Base-by-base conservation (phyloP, 164 flowering plant genomes). In the Stephania cephalantha region DNA sequence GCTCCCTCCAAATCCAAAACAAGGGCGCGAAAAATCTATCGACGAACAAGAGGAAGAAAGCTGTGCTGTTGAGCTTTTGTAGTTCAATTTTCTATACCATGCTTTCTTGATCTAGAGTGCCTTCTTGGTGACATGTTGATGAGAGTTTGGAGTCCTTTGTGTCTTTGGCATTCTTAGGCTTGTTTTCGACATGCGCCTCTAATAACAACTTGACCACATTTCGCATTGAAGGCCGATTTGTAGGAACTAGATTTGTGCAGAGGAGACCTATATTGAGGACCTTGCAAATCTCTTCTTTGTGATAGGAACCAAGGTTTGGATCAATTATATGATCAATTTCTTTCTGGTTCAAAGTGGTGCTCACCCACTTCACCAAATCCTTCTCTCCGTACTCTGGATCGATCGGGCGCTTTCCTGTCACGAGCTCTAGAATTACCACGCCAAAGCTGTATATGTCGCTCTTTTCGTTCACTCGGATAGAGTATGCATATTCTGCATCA, bases 371-470 rank as follows among this genome's bases (percentile, higher is more conserved):
- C 73, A 91, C 99, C 82, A 95, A 79, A 75, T 93, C 97, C 79
- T 89, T 93, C 79, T 91, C 99, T 7, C 97, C 98, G 58, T 78
- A 92, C 81, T 93, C 98, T 1, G 92, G 87, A 73, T 91, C 98
- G 6, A 88, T 81, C 0, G 99, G 98, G 22, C 50, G 90, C 71
- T 79, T 90, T n/a, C 99, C 94, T 0, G 99, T 91, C 1, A 95
- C 88, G 73, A 93, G 73, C 81, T 95, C 99, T 1, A 95, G 88
- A 68, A 95, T 79, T 0, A 95, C 98, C 71, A 95, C 96, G 1
- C 99, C 99, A 25, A 91, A 95, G 79, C 99, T 95, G 88, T 95
- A 95, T 9, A 86, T 90, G 76, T 95, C 99, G 31, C 99, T 95
- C 90, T 95, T 95, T 84, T 95, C 99, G 11, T 91, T 95, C 82